Conservation (phyloP, 148 eudicot genomes). For the Spergularia marina region DNA sequence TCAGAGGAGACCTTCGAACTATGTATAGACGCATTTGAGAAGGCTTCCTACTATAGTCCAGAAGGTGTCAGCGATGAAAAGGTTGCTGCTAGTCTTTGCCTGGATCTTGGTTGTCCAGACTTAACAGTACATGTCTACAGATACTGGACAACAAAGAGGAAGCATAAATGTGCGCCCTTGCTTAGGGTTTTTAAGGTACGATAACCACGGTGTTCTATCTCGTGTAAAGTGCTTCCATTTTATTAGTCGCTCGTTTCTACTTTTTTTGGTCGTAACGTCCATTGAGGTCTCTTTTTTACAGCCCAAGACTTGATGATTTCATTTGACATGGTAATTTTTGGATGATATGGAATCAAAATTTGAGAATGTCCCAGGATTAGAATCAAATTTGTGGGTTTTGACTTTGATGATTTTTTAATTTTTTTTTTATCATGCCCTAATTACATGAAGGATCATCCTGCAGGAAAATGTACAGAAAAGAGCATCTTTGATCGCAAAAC, state of each 20-base stretch:
- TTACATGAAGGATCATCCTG: constrained; percentile 15
- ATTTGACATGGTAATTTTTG: too few species aligned
- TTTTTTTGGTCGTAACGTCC: too few species aligned
- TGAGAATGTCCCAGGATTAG: not conserved
- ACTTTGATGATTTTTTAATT: not conserved
- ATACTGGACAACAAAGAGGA: constrained; percentile 68
- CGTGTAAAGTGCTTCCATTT: not conserved
- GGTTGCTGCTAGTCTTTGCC: constrained; percentile 40
- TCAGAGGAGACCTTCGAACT: constrained; percentile 68
- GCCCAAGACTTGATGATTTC: too few species aligned
- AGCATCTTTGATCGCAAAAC: constrained; percentile 40
- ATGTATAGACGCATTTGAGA: constrained; percentile 84
- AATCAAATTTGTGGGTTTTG: not conserved
- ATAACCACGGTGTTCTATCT: not conserved
- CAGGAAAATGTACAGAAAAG: constrained; percentile 59
- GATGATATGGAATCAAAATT: too few species aligned
- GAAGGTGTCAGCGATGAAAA: constrained; percentile 47
- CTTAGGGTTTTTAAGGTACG: constrained; percentile 76
- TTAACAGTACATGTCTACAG: constrained; percentile 46
- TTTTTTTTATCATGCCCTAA: not conserved
- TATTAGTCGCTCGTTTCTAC: too few species aligned
- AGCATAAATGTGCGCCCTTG: constrained; percentile 50
- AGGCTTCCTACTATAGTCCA: constrained; percentile 47
- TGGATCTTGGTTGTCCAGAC: constrained; percentile 43
- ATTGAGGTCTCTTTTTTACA: too few species aligned